A percentile compares a stretch with the other conserved stretches of the same genome.
Conservation (phyloP, 306 rosid species). For the Carpinus viminea region DNA sequence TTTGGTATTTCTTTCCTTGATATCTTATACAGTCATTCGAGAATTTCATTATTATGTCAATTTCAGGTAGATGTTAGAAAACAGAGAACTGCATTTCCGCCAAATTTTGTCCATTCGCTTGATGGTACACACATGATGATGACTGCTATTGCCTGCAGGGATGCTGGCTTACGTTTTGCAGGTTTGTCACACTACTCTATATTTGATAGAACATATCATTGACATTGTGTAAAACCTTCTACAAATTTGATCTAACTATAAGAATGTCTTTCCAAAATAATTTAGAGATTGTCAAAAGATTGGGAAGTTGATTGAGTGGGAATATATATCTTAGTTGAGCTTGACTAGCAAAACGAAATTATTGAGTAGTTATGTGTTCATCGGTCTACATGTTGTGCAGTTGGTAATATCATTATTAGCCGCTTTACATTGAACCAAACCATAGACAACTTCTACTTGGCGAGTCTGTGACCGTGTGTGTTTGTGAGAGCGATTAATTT, state of each 20-base stretch:
- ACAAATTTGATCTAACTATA: not conserved
- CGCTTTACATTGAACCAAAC: no score
- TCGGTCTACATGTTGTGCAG: not conserved
- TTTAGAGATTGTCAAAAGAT: not conserved
- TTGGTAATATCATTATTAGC: not conserved
- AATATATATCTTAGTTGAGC: not conserved
- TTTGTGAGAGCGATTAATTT: no score
- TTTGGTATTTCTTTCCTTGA: constrained; percentile 18
- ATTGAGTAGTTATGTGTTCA: not conserved
- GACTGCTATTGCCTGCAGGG: constrained; percentile 87
- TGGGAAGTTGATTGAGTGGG: not conserved
- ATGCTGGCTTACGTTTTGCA: constrained; percentile 82
- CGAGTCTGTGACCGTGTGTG: no score
- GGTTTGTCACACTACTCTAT: constrained; percentile 44
- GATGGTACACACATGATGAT: constrained; percentile 92
- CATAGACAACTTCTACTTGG: no score
- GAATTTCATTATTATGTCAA: constrained; percentile 3
- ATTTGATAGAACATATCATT: not conserved
- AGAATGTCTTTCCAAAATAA: not conserved
- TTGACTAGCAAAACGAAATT: not conserved
- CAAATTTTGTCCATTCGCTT: constrained; percentile 81
- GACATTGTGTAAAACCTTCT: not conserved
- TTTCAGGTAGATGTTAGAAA: constrained; percentile 67
- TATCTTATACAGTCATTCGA: constrained; percentile 1
- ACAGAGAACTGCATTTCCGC: constrained; percentile 89